Evolutionary conservation across 345 rosid genomes (phyloP), one percentile per base, ranked within the genome.

Genomic region (Anastatica hierochuntica): DNA sequence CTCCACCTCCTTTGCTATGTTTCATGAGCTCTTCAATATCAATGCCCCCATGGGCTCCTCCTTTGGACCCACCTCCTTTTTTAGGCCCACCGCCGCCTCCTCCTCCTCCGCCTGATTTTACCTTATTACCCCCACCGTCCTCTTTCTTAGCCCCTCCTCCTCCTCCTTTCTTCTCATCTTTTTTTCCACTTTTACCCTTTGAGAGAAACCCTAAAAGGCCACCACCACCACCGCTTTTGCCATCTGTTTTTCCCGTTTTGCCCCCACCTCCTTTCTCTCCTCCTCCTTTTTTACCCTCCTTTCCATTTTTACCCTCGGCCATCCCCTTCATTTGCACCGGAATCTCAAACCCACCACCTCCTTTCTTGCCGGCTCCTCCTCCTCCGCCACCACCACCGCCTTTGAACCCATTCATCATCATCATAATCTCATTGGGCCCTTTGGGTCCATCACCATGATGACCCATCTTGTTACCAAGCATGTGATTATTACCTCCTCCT

Each of bases 291-390:
- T 60, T 51, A 18, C 64, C 59, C 31, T 44, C 53, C 48, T 64
- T 60, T 3, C 75, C 67, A 20, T 42, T 74, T 55, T 76, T 75
- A 56, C 63, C 74, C 40, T 70, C 76, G 4, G 65, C 48, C 47
- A 14, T 67, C 10, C 82, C 80, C 65, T 68, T 78, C 73, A 75
- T 74, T 2, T 71, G 73, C 42, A 80, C 64, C 2, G 88, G 82
- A 10, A 84, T 60, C 56, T 84, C 88, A 77, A 84, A 51, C 33
- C 12, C 59, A 6, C 73, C 79, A 0, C 72, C 76, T 0, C 77
- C 76, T 48, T 76, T 78, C 68, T 69, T 72, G 11, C 68, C 73
- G 10, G 35, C 52, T 14, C 53, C 59, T 1, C 62, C 59, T 57
- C 49, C 65, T 0, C 53, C 68, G 0, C 59, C 72, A 0, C 67